Conservation (phyloP, 2,329 filamentous ascomycete species). For the Claviceps capensis region DNA sequence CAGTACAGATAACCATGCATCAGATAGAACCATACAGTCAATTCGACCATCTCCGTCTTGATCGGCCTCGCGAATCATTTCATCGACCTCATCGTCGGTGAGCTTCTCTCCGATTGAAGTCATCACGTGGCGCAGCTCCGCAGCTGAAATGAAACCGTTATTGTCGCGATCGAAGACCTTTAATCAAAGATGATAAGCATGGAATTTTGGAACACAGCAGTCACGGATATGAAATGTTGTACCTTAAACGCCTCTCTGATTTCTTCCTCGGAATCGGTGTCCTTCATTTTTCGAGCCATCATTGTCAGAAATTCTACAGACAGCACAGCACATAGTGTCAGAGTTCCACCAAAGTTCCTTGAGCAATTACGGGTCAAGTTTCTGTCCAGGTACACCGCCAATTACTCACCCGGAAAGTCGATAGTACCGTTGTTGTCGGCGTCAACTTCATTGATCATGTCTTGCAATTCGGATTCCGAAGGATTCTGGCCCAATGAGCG, state of each 20-base stretch:
- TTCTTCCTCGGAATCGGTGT: constrained; percentile 82
- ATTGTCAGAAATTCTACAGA: constrained; percentile 71
- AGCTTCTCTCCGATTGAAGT: constrained; percentile 86
- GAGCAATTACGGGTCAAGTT: background rate
- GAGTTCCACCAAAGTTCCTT: background rate
- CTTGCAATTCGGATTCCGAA: constrained; percentile 78
- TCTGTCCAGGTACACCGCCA: background rate
- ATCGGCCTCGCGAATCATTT: constrained; percentile 87
- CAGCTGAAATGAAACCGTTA: constrained; percentile 83
- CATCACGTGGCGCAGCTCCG: constrained; percentile 82
- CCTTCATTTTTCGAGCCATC: constrained; percentile 94
- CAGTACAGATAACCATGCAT: background rate
- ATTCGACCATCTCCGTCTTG: constrained; percentile 82
- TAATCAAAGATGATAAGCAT: background rate
- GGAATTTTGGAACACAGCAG: background rate
- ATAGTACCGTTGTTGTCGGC: constrained; percentile 89
- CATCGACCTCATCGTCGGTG: constrained; percentile 79
- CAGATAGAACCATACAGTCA: constrained; percentile 49
- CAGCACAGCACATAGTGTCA: background rate
- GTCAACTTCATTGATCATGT: constrained; percentile 91
- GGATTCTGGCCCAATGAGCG: constrained; percentile 81
- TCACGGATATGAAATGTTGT: background rate
- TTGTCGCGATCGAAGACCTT: constrained; percentile 77
- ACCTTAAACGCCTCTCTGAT: constrained; percentile 85
- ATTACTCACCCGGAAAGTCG: constrained; percentile 65